Conservation (phyloP, 2,329 filamentous ascomycete genomes). For the Neophaeococcomyces mojaviensis region DNA sequence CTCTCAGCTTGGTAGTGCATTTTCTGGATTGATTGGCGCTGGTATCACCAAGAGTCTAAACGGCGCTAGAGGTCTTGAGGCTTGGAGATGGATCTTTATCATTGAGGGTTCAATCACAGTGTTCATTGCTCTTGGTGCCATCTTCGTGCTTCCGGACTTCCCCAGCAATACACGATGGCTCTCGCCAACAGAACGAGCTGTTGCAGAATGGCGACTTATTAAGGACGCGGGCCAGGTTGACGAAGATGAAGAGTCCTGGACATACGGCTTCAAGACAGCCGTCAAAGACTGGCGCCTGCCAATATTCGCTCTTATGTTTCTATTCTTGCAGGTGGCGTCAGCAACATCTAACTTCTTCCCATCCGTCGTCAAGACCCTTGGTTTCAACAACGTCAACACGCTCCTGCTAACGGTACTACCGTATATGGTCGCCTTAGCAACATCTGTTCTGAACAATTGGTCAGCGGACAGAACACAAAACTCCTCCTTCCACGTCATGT, state of each 20-base stretch:
- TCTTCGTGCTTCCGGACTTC: constrained; percentile 60
- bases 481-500: constrained; percentile 59
- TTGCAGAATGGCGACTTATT: constrained; percentile 36
- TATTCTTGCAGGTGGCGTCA: constrained; percentile 36
- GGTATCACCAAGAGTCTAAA: constrained; percentile 54
- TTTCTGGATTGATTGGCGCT: constrained; percentile 52
- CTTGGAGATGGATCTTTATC: constrained; percentile 62
- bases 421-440: constrained; percentile 22
- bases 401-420: constrained; percentile 19
- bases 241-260: constrained; percentile 25
- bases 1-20: constrained; percentile 54
- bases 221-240: constrained; percentile 16
- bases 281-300: constrained; percentile 31
- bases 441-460: not conserved
- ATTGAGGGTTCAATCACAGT: constrained; percentile 62
- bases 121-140: constrained; percentile 49
- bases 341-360: constrained; percentile 64
- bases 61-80: constrained; percentile 45
- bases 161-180: constrained; percentile 55
- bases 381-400: constrained; percentile 47
- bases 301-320: constrained; percentile 29
- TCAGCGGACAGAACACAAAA: constrained; percentile 57
- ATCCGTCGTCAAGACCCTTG: constrained; percentile 61
- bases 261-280: constrained; percentile 27
- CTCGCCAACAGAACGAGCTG: constrained; percentile 48